Base-by-base conservation (phyloP, 768 basidiomycete genomes). In the Tylopilus vinaceipallidus region DNA sequence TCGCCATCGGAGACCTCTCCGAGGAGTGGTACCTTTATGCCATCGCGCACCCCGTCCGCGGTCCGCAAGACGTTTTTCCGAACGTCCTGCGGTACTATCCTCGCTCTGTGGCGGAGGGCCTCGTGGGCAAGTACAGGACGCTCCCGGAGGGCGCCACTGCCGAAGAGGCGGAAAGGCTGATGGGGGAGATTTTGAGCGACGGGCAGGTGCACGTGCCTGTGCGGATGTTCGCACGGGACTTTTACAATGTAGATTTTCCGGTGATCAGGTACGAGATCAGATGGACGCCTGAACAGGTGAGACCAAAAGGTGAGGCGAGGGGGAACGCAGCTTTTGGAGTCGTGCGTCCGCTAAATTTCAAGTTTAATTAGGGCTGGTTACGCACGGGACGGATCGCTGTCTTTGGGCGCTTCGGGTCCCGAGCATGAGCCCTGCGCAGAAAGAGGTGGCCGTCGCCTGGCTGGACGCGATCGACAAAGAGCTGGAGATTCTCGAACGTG, bases 21-120 rank as follows among this genome's bases (percentile, higher is more conserved):
- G 85, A 89, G 56, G 87, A 90, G 63, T 89, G 87, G 86, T 86
- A 81, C 62, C 74, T 88, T 43, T 89, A 88, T 56, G 78, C 84
- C 13, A 82, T 88, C 55, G 80, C 85, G 4, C 80, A 87, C 61
- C 78, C 81, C 0, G 76, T 88, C 41, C 44, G 62, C 11, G 65
- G 71, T 9, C 66, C 73, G 19, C 55, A 55, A 20, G 87, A 89
- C 53, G 71, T 88, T 10, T 60, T 75, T 23, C 71, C 72, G 9
- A 86, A 86, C 55, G 58, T 90, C 41, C 66, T 74, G 58, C 67
- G 86, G 47, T 89, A 85, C 60, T 87, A 82, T 62, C 75, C 80
- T 2, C 61, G 50, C 13, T 70, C 75, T 10, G 64, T 83, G 30
- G 76, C 79, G 5, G 57, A 70, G 36, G 62, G 64, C 12, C 68